Percentiles rank a stretch among this genome's conserved stretches.
Conservation (phyloP, 2,329 filamentous ascomycete genomes). For the Alternaria gaisen region DNA sequence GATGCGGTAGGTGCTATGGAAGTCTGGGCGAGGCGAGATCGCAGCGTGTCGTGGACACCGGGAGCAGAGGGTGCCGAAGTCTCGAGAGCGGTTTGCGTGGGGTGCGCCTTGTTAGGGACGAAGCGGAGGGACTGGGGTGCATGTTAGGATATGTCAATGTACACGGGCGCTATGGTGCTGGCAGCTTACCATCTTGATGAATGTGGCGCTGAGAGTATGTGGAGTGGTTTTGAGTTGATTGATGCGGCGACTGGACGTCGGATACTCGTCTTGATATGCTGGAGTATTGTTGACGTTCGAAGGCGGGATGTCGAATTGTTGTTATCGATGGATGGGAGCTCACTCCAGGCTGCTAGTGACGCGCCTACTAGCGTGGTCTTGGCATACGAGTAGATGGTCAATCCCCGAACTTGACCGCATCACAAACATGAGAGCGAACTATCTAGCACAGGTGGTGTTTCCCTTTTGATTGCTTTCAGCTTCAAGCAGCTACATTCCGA, state of each 20-base stretch:
- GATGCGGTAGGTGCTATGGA: constrained; percentile 44
- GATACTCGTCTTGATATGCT: not conserved
- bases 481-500: constrained; percentile 19
- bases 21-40: constrained; percentile 75
- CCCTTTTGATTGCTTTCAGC: not conserved
- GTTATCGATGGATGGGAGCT: constrained; percentile 11
- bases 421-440: not conserved
- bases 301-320: constrained; percentile 19
- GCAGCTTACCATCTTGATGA: constrained; percentile 26
- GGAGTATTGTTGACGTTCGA: constrained; percentile 6
- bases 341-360: constrained; percentile 37
- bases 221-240: not conserved
- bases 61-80: constrained; percentile 84
- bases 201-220: not conserved
- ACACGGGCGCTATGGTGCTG: constrained; percentile 1
- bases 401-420: not conserved
- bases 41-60: constrained; percentile 92
- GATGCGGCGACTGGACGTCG: not conserved
- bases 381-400: constrained; percentile 22
- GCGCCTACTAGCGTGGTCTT: constrained; percentile 43
- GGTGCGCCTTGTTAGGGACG: constrained; percentile 74
- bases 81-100: constrained; percentile 62
- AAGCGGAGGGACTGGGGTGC: constrained; percentile 81
- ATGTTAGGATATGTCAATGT: constrained; percentile 5
- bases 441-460: not conserved